Base-by-base conservation (phyloP, 805 yeast species). In the Jamesozyma piceae region DNA sequence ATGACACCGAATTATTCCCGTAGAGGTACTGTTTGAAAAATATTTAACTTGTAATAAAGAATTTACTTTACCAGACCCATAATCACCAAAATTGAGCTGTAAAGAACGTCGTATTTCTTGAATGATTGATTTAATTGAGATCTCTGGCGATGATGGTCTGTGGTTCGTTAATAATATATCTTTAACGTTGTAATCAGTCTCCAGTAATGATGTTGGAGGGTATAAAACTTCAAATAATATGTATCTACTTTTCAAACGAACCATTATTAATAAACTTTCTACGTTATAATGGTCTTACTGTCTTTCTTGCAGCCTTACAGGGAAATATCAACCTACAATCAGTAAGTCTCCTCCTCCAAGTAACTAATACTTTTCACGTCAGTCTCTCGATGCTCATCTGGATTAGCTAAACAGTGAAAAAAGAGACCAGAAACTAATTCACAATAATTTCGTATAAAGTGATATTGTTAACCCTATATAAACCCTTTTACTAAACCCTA, bases 191-290 rank as follows among this genome's bases (percentile, higher is more conserved):
- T 15, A 17, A 4, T 26, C 42, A 43, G 14, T 28, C 17, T 29
- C 18, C 39, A n/a, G 13, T 33, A 38, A 9, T 19, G 45, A 49
- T 3, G 62, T 40, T 3, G 71, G 74, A 0, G 95, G 95, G 49
- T 78, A 78, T 4, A 84, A 60, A 0, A 89, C 63, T 50, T 88
- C 95, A 59, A 90, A 89, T 3, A 88, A 68, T 11, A 89, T 70
- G 54, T 90, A 89, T 51, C 97, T 67, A 15, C 88, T 79, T 60
- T 89, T 89, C 24, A 89, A 69, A 54, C 97, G 75, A 14, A 89
- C 97, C 97, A 89, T 89, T 8, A n/a, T 11, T n/a, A n/a, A n/a
- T n/a, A n/a, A n/a, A n/a, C n/a, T n/a, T n/a, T n/a, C n/a, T n/a
- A n/a, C n/a, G n/a, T n/a, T n/a, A n/a, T n/a, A n/a, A n/a, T n/a